phyloP scores from a whole-genome alignment of 1,284 basidiomycete genomes.

The Melampsora americana region DNA sequence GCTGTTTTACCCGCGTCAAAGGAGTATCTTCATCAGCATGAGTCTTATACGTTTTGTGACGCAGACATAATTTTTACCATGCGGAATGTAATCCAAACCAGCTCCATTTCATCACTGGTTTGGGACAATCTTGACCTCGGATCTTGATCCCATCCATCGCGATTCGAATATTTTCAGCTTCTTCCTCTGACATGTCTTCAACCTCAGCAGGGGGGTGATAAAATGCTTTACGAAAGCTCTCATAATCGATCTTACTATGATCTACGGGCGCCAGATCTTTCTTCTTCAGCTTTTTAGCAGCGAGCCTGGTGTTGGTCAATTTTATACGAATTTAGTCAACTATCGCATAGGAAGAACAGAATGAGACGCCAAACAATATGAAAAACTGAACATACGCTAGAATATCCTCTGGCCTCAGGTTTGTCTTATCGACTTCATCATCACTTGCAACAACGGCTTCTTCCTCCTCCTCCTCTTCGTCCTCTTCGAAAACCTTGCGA shows the following conservation, averaged over 20 bases:
- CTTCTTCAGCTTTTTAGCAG: slow-evolving; percentile 92
- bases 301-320: slow-evolving; percentile 57
- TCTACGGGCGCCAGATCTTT: slow-evolving; percentile 91
- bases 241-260: slow-evolving; percentile 82
- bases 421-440: slow-evolving; percentile 55
- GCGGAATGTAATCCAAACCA: slow-evolving; percentile 89
- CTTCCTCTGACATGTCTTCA: slow-evolving; percentile 86
- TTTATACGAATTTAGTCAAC: neutral
- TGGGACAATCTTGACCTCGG: slow-evolving; percentile 87
- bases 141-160: slow-evolving; percentile 97
- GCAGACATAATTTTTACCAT: slow-evolving; percentile 62
- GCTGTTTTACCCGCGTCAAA: slow-evolving; percentile 56
- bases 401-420: slow-evolving; percentile 70
- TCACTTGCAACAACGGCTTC: slow-evolving; percentile 56
- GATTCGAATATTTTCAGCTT: slow-evolving; percentile 83
- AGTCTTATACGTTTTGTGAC: slow-evolving; percentile 38
- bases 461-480: slow-evolving; percentile 63
- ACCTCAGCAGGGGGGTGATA: slow-evolving; percentile 90
- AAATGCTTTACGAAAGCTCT: slow-evolving; percentile 94
- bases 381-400: slow-evolving; percentile 61
- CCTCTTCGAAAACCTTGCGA: slow-evolving; percentile 55
- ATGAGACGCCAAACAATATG: neutral
- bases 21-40: slow-evolving; percentile 8
- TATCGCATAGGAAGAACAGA: neutral
- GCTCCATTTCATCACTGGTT: slow-evolving; percentile 96